Conservation (phyloP, 163 green algal genomes). For the Smithsoniella earleae region DNA sequence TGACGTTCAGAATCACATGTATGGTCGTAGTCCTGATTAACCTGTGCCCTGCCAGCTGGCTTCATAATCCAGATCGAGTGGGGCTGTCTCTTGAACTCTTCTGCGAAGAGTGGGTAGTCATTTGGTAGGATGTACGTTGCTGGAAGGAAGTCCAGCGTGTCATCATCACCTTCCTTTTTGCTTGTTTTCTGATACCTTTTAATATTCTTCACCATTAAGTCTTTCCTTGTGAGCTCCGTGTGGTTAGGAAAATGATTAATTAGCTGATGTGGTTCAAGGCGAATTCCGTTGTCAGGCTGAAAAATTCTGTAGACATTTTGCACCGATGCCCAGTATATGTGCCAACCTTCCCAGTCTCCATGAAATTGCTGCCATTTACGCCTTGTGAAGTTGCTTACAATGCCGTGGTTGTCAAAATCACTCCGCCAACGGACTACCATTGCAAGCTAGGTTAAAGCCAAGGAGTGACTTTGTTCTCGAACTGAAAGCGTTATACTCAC, state of each 20-base stretch:
- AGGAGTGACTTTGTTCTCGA: too few relatives aligned
- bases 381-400: slow-evolving; percentile 26
- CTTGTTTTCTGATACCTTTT: slow-evolving; percentile 57
- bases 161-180: slow-evolving; percentile 42
- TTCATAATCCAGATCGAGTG: slow-evolving; percentile 63
- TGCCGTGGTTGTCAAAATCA: slow-evolving; percentile 21
- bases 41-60: slow-evolving; percentile 35
- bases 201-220: slow-evolving; percentile 76
- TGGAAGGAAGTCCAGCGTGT: slow-evolving; percentile 54
- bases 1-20: too few relatives aligned
- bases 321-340: slow-evolving; percentile 64
- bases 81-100: slow-evolving; percentile 53
- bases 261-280: slow-evolving; percentile 55
- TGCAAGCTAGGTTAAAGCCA: too few relatives aligned
- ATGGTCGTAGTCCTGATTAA: too few relatives aligned
- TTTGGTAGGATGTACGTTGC: slow-evolving; percentile 66
- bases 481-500: too few relatives aligned
- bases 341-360: slow-evolving; percentile 42
- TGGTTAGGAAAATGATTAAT: slow-evolving; percentile 79
- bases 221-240: slow-evolving; percentile 69
- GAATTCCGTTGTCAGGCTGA: slow-evolving; percentile 37
- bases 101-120: slow-evolving; percentile 66
- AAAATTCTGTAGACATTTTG: slow-evolving; percentile 50
- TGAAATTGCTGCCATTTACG: slow-evolving; percentile 28
- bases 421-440: slow-evolving; percentile 24